Evolutionary conservation across 345 rosid genomes (phyloP).

Genomic region (Euphorbia tirucalli): DNA sequence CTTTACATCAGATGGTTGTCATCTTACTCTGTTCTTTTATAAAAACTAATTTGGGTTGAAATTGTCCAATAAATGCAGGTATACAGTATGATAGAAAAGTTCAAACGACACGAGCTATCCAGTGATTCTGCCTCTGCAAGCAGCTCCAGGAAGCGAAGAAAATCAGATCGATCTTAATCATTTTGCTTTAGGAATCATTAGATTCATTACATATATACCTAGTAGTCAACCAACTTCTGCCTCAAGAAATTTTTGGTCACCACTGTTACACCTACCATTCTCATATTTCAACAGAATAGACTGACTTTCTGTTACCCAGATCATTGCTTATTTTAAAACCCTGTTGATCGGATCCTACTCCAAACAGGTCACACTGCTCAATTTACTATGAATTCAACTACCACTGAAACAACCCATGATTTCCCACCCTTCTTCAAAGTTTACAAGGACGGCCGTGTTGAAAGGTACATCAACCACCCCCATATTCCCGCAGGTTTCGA

Average conservation of each 20-base stretch:
- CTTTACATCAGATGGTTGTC: not conserved
- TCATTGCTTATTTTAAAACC: not conserved
- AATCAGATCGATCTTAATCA: not conserved
- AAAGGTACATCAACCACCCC: constrained; percentile 13
- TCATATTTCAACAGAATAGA: constrained; percentile 1
- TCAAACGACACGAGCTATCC: constrained; percentile 33
- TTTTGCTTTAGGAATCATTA: not conserved
- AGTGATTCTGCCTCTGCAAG: constrained; percentile 14
- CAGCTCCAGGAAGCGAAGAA: constrained; percentile 2
- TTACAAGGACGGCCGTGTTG: constrained; percentile 36
- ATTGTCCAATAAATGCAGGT: constrained; percentile 37
- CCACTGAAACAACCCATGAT: constrained; percentile 29
- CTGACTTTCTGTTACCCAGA: not conserved
- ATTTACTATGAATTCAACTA: not conserved
- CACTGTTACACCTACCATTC: not conserved
- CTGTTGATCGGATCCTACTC: not conserved
- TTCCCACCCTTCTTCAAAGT: constrained; percentile 43
- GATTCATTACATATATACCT: not conserved
- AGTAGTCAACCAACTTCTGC: not conserved
- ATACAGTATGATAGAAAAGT: constrained; percentile 55
- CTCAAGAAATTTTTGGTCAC: not conserved
- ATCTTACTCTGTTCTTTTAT: not conserved
- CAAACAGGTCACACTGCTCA: not conserved
- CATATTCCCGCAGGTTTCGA: constrained; percentile 12
- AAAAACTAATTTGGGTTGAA: not conserved